Conservation (phyloP, 352 stramenopile genomes). For the Phytophthora ramorum region DNA sequence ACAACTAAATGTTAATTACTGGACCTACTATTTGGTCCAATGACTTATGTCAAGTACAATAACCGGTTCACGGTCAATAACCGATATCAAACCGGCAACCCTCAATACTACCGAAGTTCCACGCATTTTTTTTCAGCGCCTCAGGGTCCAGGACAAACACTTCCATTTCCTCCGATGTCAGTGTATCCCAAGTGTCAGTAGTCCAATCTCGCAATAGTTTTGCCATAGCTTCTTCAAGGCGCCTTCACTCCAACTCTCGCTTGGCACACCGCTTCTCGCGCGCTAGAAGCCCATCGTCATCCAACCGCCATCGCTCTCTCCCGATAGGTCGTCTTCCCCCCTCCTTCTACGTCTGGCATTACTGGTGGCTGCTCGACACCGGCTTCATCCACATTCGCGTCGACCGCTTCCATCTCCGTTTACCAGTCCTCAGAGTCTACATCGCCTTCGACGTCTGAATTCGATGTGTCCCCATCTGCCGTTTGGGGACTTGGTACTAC, state of each 20-base stretch:
- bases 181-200: background rate
- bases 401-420: too few species aligned
- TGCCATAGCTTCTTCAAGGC: background rate
- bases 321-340: too few species aligned
- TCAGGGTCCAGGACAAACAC: slow-evolving; percentile 6
- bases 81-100: background rate
- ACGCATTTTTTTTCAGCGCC: slow-evolving; percentile 14
- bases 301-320: background rate
- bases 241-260: background rate
- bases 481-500: too few species aligned
- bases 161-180: slow-evolving; percentile 6
- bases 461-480: too few species aligned
- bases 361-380: too few species aligned
- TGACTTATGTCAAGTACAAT: too few species aligned
- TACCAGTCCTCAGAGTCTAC: too few species aligned
- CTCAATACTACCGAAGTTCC: slow-evolving; percentile 15
- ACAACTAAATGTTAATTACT: too few species aligned
- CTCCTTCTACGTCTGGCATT: too few species aligned
- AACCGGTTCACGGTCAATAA: slow-evolving; percentile 6
- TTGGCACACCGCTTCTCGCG: background rate
- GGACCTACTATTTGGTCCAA: too few species aligned
- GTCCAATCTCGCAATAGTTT: slow-evolving; percentile 8
- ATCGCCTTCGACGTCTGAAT: too few species aligned
- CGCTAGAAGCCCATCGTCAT: background rate
- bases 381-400: too few species aligned